Evolutionary conservation across 208 protist genomes (phyloP), one percentile per base, ranked within the genome.

Genomic region (Herpetomonas samuelpessoai): DNA sequence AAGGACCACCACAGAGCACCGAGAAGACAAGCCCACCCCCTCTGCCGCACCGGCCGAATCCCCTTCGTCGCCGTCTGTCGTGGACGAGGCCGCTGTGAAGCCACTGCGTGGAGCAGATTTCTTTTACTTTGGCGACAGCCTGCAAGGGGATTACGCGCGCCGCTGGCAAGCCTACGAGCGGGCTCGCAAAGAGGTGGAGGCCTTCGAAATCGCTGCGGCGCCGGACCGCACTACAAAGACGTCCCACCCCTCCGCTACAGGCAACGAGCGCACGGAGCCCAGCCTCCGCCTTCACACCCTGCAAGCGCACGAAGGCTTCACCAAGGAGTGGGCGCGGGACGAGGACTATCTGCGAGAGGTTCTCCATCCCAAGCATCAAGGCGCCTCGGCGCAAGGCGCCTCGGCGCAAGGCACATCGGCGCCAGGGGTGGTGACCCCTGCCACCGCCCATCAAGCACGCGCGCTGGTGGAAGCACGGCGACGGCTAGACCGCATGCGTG

Each of bases 391-490:
- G n/a, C n/a, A n/a, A n/a, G n/a, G n/a, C n/a, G n/a, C n/a, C n/a
- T n/a, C n/a, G n/a, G n/a, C n/a, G n/a, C n/a, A n/a, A n/a, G n/a
- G n/a, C n/a, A n/a, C n/a, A n/a, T n/a, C n/a, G n/a, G n/a, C n/a
- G n/a, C n/a, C n/a, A n/a, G n/a, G 50, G 27, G 55, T 46, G 24
- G 60, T 80, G 6, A 70, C 67, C 9, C 57, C 67, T 9, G 38
- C 27, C 14, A 64, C 79, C 67, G 79, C 68, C 0, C 72, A 52
- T 2, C 71, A 86, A 54, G 85, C 81, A 29, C 66, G 50, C 24
- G 72, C 70, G 28, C 67, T 76, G 41, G 48, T 50, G 14, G 63
- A 75, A n/a, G 79, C 78, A 3, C 65, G 85, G 22, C 48, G 31
- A 1, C 80, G 84, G 22, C 60, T 91, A 26, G 67, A 71, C 21